Base-by-base conservation (phyloP, 2,329 filamentous ascomycete genomes). In the Triangularia verruculosa region DNA sequence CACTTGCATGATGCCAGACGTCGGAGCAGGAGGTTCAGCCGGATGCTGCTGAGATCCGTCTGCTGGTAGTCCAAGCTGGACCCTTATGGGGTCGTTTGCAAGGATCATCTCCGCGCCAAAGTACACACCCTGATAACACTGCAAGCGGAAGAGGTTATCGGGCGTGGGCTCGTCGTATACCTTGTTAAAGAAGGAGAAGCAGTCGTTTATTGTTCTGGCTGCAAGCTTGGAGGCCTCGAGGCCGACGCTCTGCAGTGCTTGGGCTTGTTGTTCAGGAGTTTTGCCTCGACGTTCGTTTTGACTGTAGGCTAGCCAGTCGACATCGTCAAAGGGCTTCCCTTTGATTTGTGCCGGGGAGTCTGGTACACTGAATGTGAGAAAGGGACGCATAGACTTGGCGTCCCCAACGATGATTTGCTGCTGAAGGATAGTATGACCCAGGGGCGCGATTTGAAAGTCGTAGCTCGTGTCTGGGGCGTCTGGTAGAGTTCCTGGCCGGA, bases 201-300 rank as follows among this genome's bases (percentile, higher is more conserved):
- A 72, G 55, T 73, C 74, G 58, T 77, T 76, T 65, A 76, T 73
- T 61, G 70, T 68, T 47, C 73, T 71, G 9, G 75, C 75, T 9
- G 74, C 74, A 65, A 76, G 69, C 70, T 77, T 77, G 55, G 72
- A 74, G n/a, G 74, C 74, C 58, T 77, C 75, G 39, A 77, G 73
- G n/a, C 72, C 70, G 17, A 75, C 60, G 2, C 69, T 32, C 65
- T 74, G 71, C 51, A 66, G 61, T 53, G 39, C 39, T 64, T 64
- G 51, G 62, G 22, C 8, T 4, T 55, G n/a, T 52, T 54, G 34
- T 67, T 61, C 13, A 47, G 68, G 61, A 5, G 67, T 66, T 4
- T 69, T 57, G 28, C 69, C 25, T 17, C 67, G 66, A 9, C 58
- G 39, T 9, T 47, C 39, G 7, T 11, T 47, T 47, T 47, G 53